Evolutionary conservation across 2,329 filamentous ascomycete genomes (phyloP), one percentile per base, ranked within the genome.

Genomic region (Talaromyces funiculosus): DNA sequence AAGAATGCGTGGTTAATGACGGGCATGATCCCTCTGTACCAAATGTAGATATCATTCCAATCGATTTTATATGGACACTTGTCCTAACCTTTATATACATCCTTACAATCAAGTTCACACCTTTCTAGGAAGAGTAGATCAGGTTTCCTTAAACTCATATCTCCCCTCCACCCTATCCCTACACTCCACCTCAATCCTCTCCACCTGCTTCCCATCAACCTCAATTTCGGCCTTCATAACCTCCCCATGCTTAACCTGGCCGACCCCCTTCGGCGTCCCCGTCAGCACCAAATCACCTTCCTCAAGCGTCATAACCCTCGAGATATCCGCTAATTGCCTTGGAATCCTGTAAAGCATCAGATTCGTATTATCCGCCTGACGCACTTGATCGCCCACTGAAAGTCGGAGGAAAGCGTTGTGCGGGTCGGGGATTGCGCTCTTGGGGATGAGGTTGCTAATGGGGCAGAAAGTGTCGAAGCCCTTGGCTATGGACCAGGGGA

Each of bases 401-500:
- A 99, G 83, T 75, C 88, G 95, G 64, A 99, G 79, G 77, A 95
- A 89, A 18, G 90, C 87, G 69, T 93, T 86, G 74, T 97, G 92
- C 33, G 94, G 94, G 77, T 97, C 86, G 12, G 88, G 84, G 67
- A 99, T 91, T 65, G 83, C 82, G 37, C 84, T 81, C 79, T 95
- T 96, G 67, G 86, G 81, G 69, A 99, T 95, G 59, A 90, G 81
- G 65, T 88, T 81, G 74, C 88, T 90, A 71, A 99, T 84, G 61
- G 94, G 94, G 56, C 96, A 82, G 80, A 99, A 99, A 3, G 94
- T 97, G 75, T 99, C 94, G 73, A 97, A 99, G 51, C 94, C 94
- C 81, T 99, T 99, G 67, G 90, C 89, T 66, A 97, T 97, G 69
- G 87, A 86, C 94, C 94, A 99, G 7, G 94, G 94, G 16, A 97